Conservation (phyloP, 1,284 basidiomycete genomes). For the Cutaneotrichosporon arboriforme region DNA sequence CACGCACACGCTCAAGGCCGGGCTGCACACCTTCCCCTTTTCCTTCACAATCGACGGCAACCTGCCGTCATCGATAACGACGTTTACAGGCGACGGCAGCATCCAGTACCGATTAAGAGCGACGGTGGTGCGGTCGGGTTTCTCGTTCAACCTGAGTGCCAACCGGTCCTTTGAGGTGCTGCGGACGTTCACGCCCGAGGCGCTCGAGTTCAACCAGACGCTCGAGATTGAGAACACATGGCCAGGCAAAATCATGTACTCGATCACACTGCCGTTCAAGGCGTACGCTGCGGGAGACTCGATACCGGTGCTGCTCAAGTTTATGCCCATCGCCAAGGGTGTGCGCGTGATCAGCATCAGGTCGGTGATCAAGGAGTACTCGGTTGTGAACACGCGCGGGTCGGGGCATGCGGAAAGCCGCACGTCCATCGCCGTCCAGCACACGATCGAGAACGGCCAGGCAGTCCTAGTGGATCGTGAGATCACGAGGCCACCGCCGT, state of each 20-base stretch:
- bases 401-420: constrained; percentile 62
- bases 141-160: constrained; percentile 62
- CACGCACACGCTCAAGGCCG: constrained; percentile 72
- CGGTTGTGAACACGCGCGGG: constrained; percentile 59
- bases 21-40: constrained; percentile 62
- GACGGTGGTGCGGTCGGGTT: constrained; percentile 64
- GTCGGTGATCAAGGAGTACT: constrained; percentile 66
- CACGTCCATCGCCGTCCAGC: constrained; percentile 59
- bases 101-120: constrained; percentile 84
- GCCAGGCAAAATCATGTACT: constrained; percentile 92
- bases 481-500: constrained; percentile 22
- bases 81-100: constrained; percentile 56
- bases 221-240: constrained; percentile 89
- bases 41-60: constrained; percentile 73
- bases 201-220: constrained; percentile 90
- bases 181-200: constrained; percentile 69
- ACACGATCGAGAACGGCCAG: constrained; percentile 64
- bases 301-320: constrained; percentile 74
- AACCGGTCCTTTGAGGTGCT: constrained; percentile 61
- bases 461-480: constrained; percentile 45
- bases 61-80: constrained; percentile 68
- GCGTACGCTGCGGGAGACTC: constrained; percentile 86
- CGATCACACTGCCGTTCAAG: constrained; percentile 54
- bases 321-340: constrained; percentile 79
- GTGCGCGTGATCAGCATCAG: constrained; percentile 63